A percentile compares a stretch with the other conserved stretches of the same genome.
Conservation (phyloP, 345 rosid species). For the Salix arbutifolia region DNA sequence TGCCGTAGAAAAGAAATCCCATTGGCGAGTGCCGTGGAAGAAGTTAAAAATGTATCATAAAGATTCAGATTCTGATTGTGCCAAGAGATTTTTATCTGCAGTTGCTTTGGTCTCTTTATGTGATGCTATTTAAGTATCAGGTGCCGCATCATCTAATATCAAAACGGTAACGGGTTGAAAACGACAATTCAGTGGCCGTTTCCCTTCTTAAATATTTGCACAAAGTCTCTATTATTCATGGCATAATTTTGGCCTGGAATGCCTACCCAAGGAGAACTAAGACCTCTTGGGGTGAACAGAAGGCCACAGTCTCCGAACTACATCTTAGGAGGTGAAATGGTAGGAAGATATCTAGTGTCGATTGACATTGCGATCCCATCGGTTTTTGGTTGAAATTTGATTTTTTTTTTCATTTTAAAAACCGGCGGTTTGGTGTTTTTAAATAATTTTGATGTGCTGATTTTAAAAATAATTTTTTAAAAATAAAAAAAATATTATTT, state of each 20-base stretch:
- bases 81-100: neutral
- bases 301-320: neutral
- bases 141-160: no score
- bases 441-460: no score
- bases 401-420: no score
- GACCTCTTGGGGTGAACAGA: neutral
- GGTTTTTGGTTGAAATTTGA: no score
- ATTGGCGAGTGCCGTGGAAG: slow-evolving; percentile 10
- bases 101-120: no score
- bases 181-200: neutral
- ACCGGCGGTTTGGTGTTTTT: no score
- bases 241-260: neutral
- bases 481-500: no score
- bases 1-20: slow-evolving; percentile 13
- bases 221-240: neutral
- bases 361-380: no score
- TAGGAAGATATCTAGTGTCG: no score
- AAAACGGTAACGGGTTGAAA: no score
- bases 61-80: neutral
- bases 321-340: neutral
- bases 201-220: neutral
- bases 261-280: neutral
- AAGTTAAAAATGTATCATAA: slow-evolving; percentile 18
- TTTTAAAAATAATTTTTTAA: no score
- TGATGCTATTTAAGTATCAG: no score